Evolutionary conservation across 768 basidiomycete genomes (phyloP).

Genomic region (Multifurca ochricompacta): DNA sequence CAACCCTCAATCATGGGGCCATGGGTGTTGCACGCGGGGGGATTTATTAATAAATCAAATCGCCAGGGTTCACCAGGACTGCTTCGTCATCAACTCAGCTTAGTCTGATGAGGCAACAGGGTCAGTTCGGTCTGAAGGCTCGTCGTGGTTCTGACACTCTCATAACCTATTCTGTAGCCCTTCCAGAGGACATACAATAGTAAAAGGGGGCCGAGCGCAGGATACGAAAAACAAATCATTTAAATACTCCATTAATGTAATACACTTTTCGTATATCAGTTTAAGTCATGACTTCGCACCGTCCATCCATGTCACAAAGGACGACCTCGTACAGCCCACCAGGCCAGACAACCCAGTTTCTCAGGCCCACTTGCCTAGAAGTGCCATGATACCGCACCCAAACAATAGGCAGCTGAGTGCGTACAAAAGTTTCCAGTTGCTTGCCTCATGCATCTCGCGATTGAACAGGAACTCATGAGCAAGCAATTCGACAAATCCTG

Average conservation of each 20-base stretch:
- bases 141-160: no score
- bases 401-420: conserved; percentile 71
- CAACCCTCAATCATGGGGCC: no score
- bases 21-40: no score
- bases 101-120: no score
- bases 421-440: conserved; percentile 58
- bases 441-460: conserved; percentile 71
- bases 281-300: background rate
- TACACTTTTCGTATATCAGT: no score
- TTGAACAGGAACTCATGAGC: conserved; percentile 95
- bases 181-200: no score
- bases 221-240: background rate
- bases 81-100: no score
- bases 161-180: no score
- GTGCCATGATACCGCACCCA: conserved; percentile 84
- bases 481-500: conserved; percentile 82
- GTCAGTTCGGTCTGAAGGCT: no score
- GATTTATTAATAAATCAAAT: no score
- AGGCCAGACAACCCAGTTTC: background rate
- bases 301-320: background rate
- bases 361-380: conserved; percentile 85
- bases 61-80: no score
- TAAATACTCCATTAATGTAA: background rate
- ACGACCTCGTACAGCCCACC: background rate
- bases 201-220: no score